These are phyloP conservation scores for Fusarium torulosum DNA, from an alignment of 2,329 filamentous ascomycete species.

Conservation along the genomic window DNA sequence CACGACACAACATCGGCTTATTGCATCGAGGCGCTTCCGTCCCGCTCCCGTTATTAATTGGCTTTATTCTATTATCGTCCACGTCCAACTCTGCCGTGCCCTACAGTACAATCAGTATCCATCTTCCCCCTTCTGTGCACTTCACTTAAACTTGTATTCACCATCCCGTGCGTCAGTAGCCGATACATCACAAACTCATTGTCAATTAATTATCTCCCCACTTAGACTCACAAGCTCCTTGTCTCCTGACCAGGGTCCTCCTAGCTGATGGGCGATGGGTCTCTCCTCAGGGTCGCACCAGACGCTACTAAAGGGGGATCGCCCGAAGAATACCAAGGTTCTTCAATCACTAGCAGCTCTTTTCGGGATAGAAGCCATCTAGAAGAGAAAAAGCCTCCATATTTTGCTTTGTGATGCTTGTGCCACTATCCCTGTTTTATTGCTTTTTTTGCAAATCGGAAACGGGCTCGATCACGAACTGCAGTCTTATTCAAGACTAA, in stretches of 20 bases:
- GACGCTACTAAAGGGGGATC: conserved; percentile 42
- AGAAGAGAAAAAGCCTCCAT: conserved; percentile 38
- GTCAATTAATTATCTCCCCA: conserved; percentile 16
- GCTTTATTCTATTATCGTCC: conserved; percentile 20
- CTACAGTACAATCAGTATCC: conserved; percentile 13
- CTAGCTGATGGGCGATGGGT: conserved; percentile 18
- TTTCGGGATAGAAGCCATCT: conserved; percentile 44
- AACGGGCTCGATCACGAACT: conserved; percentile 27
- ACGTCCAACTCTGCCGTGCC: conserved; percentile 7
- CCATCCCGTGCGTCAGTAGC: not conserved
- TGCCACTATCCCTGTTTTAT: conserved; percentile 29
- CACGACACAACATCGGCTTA: conserved; percentile 26
- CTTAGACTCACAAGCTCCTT: conserved; percentile 28
- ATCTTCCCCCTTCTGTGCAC: conserved; percentile 16
- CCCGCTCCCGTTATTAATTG: conserved; percentile 10
- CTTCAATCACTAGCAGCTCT: conserved; percentile 28
- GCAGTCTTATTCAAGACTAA: conserved; percentile 16
- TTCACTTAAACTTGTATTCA: not conserved
- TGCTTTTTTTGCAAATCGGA: conserved; percentile 33
- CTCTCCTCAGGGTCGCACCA: conserved; percentile 26
- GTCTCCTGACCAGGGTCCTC: conserved; percentile 44
- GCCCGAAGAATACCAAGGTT: conserved; percentile 32
- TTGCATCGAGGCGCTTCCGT: conserved; percentile 35
- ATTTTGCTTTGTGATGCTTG: conserved; percentile 13
- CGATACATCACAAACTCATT: conserved; percentile 8